phyloP scores from a whole-genome alignment of 345 rosid species.

The Angophora floribunda region DNA sequence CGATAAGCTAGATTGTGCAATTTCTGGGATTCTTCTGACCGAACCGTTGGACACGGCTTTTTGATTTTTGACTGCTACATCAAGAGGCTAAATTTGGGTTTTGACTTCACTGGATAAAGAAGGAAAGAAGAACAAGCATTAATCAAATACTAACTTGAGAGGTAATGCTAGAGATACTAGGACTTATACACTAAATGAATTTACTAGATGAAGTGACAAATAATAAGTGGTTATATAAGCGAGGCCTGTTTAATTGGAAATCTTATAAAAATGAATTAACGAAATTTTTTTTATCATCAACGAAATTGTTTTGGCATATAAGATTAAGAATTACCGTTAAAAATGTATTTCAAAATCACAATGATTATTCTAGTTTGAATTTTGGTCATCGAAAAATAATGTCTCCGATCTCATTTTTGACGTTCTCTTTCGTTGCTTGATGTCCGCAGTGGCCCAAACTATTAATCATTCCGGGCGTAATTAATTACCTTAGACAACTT shows the following conservation, averaged over 20 bases:
- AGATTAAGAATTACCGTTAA: neutral
- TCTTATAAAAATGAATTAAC: neutral
- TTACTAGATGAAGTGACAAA: no score
- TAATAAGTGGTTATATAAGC: no score
- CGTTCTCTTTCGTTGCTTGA: no score
- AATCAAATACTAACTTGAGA: neutral
- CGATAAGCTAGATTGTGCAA: neutral
- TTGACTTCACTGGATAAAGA: neutral
- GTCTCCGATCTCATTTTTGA: no score
- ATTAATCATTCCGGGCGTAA: neutral
- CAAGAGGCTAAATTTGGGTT: neutral
- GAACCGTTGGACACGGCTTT: neutral
- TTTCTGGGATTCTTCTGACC: neutral
- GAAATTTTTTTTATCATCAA: neutral
- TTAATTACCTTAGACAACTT: neutral
- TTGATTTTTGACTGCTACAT: neutral
- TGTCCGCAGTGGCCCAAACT: neutral
- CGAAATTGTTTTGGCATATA: neutral
- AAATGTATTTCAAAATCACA: no score
- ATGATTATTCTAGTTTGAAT: neutral
- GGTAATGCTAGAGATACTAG: no score
- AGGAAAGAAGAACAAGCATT: neutral
- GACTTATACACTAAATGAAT: no score
- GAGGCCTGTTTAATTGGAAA: neutral
- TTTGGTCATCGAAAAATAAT: no score